phyloP scores from a whole-genome alignment of 23 red algal species.

The Agarophyton chilense region DNA sequence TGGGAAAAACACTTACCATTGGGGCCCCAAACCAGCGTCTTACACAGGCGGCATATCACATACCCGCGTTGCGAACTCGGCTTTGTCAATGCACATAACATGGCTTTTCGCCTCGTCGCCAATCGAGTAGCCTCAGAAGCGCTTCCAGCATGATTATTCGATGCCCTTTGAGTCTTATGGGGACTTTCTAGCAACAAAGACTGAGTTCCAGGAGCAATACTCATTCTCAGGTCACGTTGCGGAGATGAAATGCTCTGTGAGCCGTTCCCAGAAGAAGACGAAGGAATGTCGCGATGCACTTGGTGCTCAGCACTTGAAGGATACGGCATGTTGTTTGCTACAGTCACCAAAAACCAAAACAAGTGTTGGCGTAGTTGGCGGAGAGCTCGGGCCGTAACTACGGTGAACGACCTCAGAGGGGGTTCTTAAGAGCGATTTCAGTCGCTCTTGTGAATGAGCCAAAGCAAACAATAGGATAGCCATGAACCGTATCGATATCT shows the following conservation, averaged over 20 bases:
- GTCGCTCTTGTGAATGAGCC: no score
- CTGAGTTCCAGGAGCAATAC: background rate
- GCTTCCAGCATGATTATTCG: background rate
- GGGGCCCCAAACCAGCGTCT: slow-evolving; percentile 28
- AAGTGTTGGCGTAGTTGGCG: no score
- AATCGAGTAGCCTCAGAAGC: background rate
- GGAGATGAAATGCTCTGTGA: background rate
- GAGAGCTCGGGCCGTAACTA: no score
- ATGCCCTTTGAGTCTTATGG: background rate
- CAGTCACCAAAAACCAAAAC: no score
- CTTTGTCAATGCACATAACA: slow-evolving; percentile 20
- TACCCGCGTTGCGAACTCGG: slow-evolving; percentile 24
- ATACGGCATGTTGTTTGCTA: no score
- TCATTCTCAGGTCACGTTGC: slow-evolving; percentile 9
- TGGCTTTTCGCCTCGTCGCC: background rate
- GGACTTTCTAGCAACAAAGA: background rate
- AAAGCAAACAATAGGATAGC: no score
- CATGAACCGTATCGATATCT: no score
- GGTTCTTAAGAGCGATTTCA: no score
- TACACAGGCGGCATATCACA: slow-evolving; percentile 15
- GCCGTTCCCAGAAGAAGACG: background rate
- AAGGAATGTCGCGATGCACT: background rate
- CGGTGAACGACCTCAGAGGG: no score
- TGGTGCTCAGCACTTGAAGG: no score
- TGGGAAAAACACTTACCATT: slow-evolving; percentile 27